Conservation (phyloP, 305 asterid species). For the Nicotiana rustica region DNA sequence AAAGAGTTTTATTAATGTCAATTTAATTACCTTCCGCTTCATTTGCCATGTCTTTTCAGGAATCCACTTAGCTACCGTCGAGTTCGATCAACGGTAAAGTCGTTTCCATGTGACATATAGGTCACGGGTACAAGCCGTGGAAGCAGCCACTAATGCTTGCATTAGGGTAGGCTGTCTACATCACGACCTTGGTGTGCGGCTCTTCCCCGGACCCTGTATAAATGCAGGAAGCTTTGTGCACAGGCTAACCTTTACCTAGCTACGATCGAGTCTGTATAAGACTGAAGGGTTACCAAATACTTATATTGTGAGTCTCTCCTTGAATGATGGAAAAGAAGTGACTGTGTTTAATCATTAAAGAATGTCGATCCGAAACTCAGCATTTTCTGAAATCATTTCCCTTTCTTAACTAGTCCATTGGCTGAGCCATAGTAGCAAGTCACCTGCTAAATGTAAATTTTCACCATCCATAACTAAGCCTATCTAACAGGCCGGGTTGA, state of each 20-base stretch:
- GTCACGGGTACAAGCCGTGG: no score
- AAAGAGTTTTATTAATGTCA: neutral
- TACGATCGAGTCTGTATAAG: slow-evolving; percentile 10
- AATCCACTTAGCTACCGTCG: neutral
- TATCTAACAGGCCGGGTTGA: neutral
- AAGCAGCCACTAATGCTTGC: no score
- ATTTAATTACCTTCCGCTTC: neutral
- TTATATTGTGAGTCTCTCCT: neutral
- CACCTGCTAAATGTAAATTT: neutral
- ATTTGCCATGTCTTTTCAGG: neutral
- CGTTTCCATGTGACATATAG: no score
- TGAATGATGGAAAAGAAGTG: slow-evolving; percentile 29
- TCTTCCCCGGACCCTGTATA: no score
- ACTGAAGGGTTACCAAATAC: slow-evolving; percentile 6
- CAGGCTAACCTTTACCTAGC: neutral
- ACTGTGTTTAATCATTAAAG: neutral
- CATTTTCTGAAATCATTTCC: slow-evolving; percentile 16
- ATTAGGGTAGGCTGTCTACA: no score
- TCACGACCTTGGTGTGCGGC: no score
- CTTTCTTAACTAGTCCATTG: slow-evolving; percentile 5
- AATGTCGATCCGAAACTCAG: slow-evolving; percentile 12
- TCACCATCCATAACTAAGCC: neutral
- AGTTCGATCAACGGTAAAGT: neutral
- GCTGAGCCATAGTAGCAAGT: neutral
- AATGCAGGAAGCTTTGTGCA: no score